A percentile compares a stretch with the other conserved stretches of the same genome.
Conservation (phyloP, 2,329 filamentous ascomycete species). For the Diaporthe sp. region DNA sequence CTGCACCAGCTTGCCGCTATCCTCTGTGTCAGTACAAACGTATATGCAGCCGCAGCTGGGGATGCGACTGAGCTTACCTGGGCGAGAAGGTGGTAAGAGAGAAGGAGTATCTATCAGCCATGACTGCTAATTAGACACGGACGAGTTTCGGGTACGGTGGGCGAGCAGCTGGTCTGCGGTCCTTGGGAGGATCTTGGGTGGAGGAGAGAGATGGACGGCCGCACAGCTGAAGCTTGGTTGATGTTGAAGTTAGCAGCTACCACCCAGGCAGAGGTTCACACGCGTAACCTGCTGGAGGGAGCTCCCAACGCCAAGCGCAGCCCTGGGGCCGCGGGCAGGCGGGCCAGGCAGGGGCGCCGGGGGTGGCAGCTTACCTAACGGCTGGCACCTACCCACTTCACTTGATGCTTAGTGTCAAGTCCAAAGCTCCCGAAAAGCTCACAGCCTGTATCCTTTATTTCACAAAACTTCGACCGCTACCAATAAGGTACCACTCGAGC, state of each 20-base stretch:
- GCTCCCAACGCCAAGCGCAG: conserved; percentile 26
- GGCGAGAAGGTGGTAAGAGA: conserved; percentile 99
- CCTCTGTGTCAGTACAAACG: conserved; percentile 46
- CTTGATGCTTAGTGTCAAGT: not conserved
- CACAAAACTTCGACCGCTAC: conserved; percentile 10
- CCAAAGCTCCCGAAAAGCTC: conserved; percentile 21
- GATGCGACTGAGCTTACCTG: conserved; percentile 75
- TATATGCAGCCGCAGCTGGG: conserved; percentile 38
- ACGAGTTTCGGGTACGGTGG: not conserved
- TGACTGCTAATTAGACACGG: conserved; percentile 57
- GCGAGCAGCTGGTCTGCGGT: conserved; percentile 9
- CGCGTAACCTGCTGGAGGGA: conserved; percentile 27
- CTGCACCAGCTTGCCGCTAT: conserved; percentile 97
- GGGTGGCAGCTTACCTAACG: conserved; percentile 27
- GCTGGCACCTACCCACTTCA: not conserved
- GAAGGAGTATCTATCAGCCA: conserved; percentile 99
- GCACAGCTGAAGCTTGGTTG: conserved; percentile 17
- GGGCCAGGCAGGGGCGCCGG: not conserved
- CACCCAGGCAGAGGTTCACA: conserved; percentile 26
- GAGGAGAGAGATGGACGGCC: conserved; percentile 20
- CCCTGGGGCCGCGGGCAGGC: conserved; percentile 13
- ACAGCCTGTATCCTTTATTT: conserved; percentile 6
- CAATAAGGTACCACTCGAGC: not conserved
- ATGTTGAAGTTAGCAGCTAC: conserved; percentile 25
- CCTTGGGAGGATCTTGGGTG: conserved; percentile 1